Conservation (phyloP, 805 yeast genomes). For the Kodamaea jinghongensis region DNA sequence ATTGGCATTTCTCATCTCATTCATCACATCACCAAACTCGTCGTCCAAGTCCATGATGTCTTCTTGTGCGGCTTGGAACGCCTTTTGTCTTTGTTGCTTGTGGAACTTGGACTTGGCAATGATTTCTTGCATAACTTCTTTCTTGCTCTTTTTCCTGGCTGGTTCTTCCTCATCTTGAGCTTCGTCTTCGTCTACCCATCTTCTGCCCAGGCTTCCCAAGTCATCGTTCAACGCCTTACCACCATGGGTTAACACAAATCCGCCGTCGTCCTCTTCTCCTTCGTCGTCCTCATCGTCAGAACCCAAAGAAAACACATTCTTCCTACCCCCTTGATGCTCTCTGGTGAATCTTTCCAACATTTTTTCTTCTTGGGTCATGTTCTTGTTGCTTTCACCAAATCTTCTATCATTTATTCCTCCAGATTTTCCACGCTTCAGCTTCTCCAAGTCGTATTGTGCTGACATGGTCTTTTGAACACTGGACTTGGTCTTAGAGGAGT, state of each 20-base stretch:
- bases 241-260: slow-evolving; percentile 66
- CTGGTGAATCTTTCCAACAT: slow-evolving; percentile 93
- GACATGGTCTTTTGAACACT: slow-evolving; percentile 41
- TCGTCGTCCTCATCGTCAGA: slow-evolving; percentile 72
- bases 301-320: slow-evolving; percentile 51
- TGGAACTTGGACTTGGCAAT: slow-evolving; percentile 79
- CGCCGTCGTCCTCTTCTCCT: slow-evolving; percentile 42
- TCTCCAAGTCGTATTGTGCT: slow-evolving; percentile 65
- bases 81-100: slow-evolving; percentile 70
- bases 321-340: slow-evolving; percentile 70
- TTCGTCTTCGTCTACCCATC: slow-evolving; percentile 40
- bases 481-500: slow-evolving; percentile 30
- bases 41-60: slow-evolving; percentile 69
- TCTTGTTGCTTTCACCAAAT: slow-evolving; percentile 80
- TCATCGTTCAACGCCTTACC: slow-evolving; percentile 64
- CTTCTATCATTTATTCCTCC: slow-evolving; percentile 84
- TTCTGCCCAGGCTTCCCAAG: slow-evolving; percentile 22
- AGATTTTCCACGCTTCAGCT: slow-evolving; percentile 60
- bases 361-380: slow-evolving; percentile 81
- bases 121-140: slow-evolving; percentile 82
- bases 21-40: slow-evolving; percentile 67
- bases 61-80: slow-evolving; percentile 57
- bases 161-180: slow-evolving; percentile 33
- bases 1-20: slow-evolving; percentile 40
- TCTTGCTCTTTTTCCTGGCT: slow-evolving; percentile 68